Evolutionary conservation across 2,329 filamentous ascomycete genomes (phyloP), one percentile per base, ranked within the genome.

Genomic region (Paracoccidioides brasiliensis): DNA sequence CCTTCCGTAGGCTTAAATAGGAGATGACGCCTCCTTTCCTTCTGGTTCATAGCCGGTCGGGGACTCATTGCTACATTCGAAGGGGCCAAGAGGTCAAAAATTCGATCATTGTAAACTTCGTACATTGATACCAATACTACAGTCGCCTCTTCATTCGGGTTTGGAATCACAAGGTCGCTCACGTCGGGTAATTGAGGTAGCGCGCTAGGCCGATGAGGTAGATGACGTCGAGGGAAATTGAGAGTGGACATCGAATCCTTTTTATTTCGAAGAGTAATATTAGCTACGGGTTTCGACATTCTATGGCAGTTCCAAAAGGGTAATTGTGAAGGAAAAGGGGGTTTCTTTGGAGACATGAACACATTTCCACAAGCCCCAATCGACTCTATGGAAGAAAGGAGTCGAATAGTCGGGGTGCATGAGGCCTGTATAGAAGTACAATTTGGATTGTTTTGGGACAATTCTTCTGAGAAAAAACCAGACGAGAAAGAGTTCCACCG

Each of bases 41-140:
- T 73, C 59, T 76, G 75, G n/a, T 75, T 70, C 33, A 70, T 73
- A 33, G 71, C 70, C 59, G 74, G 66, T 43, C 72, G 67, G 9
- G 69, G 72, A 59, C 69, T 63, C 9, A 67, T 66, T n/a, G 66
- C 66, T 30, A 67, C 67, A 45, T 68, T 69, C 4, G 69, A 68
- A 7, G 82, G 65, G 15, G 78, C 86, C 0, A 98, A 76, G 0
- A 98, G 81, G 65, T 98, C 93, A 68, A 94, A 97, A 61, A 98
- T 97, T 40, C 90, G 84, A 72, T 98, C 91, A 66, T 98, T 98
- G 75, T 98, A 96, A 1, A 98, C 91, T 70, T 98, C 93, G 70
- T 97, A 97, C 90, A 98, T 98, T 54, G 90, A 95, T 28, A 98
- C 79, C 9, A 98, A 76, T 54, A 98, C 83, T 4, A 86, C 85